Conservation (phyloP, 352 stramenopile genomes). For the Albugo laibachii region DNA sequence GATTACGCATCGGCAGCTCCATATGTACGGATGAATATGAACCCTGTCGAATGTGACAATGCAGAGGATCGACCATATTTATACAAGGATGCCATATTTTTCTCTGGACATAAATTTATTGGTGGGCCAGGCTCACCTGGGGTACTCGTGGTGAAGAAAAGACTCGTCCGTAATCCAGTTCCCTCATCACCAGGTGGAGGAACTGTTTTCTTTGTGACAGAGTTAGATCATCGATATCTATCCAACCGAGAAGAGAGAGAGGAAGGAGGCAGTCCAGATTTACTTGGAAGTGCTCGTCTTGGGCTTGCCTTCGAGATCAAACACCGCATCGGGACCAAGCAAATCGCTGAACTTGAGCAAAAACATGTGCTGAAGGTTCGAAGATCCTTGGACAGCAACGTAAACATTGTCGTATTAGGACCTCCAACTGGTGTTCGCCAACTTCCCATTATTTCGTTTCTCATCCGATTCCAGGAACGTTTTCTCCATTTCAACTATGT, state of each 20-base stretch:
- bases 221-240: slow-evolving; percentile 26
- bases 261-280: slow-evolving; percentile 91
- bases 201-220: slow-evolving; percentile 34
- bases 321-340: slow-evolving; percentile 21
- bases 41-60: slow-evolving; percentile 36
- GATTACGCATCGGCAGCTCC: slow-evolving; percentile 91
- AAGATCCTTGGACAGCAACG: slow-evolving; percentile 20
- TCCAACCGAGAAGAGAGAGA: slow-evolving; percentile 87
- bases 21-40: slow-evolving; percentile 92
- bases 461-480: slow-evolving; percentile 65
- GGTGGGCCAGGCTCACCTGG: slow-evolving; percentile 83
- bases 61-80: slow-evolving; percentile 13
- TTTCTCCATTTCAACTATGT: slow-evolving; percentile 98
- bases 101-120: slow-evolving; percentile 93
- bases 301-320: slow-evolving; percentile 87
- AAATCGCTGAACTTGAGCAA: slow-evolving; percentile 33
- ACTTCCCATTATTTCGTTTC: slow-evolving; percentile 89
- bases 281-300: slow-evolving; percentile 83
- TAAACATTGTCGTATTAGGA: slow-evolving; percentile 81
- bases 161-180: slow-evolving; percentile 30
- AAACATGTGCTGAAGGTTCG: slow-evolving; percentile 17
- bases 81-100: slow-evolving; percentile 89
- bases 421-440: slow-evolving; percentile 18
- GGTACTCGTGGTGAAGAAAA: slow-evolving; percentile 91
- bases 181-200: slow-evolving; percentile 28